A percentile compares a stretch with the other conserved stretches of the same genome.
phyloP scores from a whole-genome alignment of 2,329 filamentous ascomycete species.

The Hirsutella thompsonii region DNA sequence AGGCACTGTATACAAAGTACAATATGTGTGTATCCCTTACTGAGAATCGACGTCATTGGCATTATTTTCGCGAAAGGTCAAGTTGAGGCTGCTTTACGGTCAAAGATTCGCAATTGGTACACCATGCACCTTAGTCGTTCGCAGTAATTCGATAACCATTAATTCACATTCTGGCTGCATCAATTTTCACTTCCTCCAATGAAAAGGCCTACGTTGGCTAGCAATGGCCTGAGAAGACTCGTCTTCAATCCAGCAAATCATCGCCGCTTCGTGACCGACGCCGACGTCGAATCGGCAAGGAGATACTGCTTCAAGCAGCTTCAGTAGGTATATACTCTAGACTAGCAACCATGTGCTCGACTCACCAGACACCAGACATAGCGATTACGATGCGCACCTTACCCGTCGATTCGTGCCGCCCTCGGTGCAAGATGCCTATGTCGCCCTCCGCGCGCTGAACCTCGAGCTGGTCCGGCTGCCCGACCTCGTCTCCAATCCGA shows the following conservation, averaged over 20 bases:
- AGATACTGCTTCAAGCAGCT: constrained; percentile 42
- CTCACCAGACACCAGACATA: constrained; percentile 44
- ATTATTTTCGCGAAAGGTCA: constrained; percentile 2
- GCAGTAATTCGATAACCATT: not conserved
- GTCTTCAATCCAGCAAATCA: constrained; percentile 16
- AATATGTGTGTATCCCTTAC: too few species aligned
- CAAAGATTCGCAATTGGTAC: constrained; percentile 4
- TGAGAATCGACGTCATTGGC: not conserved
- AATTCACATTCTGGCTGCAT: not conserved
- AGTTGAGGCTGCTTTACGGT: not conserved
- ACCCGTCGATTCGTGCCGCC: constrained; percentile 74
- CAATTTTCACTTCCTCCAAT: constrained; percentile 14
- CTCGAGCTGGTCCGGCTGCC: constrained; percentile 83
- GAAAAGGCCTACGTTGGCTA: constrained; percentile 22
- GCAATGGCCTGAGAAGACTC: constrained; percentile 26
- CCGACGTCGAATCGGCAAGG: constrained; percentile 38
- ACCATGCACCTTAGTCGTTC: constrained; percentile 8
- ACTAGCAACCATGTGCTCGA: not conserved
- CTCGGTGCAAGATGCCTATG: constrained; percentile 66
- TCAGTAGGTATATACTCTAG: constrained; percentile 21
- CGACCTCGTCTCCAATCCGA: constrained; percentile 78
- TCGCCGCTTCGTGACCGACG: constrained; percentile 34
- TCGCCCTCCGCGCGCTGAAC: constrained; percentile 85
- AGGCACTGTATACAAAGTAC: too few species aligned
- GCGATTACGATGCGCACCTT: constrained; percentile 80